Conservation (phyloP, 2,329 filamentous ascomycete species). For the Aureobasidium sp. region DNA sequence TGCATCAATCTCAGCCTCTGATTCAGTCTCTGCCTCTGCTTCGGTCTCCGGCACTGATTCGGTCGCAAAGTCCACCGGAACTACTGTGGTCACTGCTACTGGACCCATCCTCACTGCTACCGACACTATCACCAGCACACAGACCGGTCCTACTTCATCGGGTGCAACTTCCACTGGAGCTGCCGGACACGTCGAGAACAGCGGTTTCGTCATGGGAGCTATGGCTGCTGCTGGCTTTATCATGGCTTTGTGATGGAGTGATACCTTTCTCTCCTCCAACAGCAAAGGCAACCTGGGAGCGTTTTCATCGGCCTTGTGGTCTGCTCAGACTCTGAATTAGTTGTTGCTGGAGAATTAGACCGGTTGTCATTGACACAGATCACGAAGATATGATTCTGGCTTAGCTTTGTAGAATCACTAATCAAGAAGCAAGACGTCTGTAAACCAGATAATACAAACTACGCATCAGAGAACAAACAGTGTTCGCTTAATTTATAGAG, state of each 20-base stretch:
- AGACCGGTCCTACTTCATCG: not conserved
- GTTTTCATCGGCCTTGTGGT: not conserved
- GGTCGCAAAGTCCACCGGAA: not conserved
- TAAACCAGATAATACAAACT: too few relatives aligned
- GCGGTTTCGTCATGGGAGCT: constrained; percentile 1
- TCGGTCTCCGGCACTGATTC: not conserved
- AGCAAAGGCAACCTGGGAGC: not conserved
- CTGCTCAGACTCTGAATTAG: too few relatives aligned
- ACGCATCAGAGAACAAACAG: too few relatives aligned
- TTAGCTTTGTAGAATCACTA: not conserved
- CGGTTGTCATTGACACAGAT: too few relatives aligned
- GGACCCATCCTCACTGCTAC: not conserved
- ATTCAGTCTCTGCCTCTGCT: not conserved
- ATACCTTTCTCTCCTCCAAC: too few relatives aligned
- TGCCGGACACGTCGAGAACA: constrained; percentile 4
- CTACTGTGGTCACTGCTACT: not conserved
- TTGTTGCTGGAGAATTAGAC: too few relatives aligned
- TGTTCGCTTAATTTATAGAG: too few relatives aligned
- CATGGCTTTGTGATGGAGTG: not conserved
- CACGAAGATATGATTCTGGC: not conserved
- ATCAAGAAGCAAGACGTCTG: not conserved
- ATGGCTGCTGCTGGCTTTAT: not conserved
- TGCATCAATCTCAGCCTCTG: not conserved
- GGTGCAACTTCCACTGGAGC: constrained; percentile 6
- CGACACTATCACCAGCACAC: not conserved